phyloP scores from a whole-genome alignment of 164 flowering plant species.

The Vitis riparia region DNA sequence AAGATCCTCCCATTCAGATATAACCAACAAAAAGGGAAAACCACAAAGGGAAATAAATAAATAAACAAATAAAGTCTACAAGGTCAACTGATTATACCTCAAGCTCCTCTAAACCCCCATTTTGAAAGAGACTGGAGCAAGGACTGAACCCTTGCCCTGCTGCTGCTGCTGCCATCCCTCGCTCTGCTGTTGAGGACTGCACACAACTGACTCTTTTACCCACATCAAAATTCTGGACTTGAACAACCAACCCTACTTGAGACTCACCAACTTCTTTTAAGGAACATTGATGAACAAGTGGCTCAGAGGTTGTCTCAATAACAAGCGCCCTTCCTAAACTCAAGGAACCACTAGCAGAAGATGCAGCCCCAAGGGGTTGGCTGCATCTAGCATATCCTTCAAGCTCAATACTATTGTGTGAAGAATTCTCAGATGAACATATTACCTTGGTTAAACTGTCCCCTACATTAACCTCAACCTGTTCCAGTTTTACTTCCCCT shows the following conservation, averaged over 20 bases:
- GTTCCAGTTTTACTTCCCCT: conserved; percentile 10
- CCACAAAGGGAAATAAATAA: background rate
- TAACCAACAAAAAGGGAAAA: too few species aligned
- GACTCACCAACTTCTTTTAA: conserved; percentile 59
- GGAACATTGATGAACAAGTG: conserved; percentile 29
- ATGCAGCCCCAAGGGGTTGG: conserved; percentile 6
- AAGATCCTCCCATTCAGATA: background rate
- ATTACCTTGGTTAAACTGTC: conserved; percentile 11
- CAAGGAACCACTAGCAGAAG: conserved; percentile 19
- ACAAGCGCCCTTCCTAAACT: conserved; percentile 43
- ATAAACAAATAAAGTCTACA: background rate
- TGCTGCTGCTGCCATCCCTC: conserved; percentile 8
- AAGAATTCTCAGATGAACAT: conserved; percentile 11
- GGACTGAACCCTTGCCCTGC: conserved; percentile 20
- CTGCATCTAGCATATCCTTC: conserved; percentile 15
- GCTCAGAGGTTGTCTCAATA: conserved; percentile 44
- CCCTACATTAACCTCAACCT: conserved; percentile 16
- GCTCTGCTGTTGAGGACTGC: conserved; percentile 19
- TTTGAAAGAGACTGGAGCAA: conserved; percentile 16
- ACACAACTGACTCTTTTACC: conserved; percentile 8
- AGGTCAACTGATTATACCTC: conserved; percentile 51
- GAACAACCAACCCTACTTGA: conserved; percentile 36
- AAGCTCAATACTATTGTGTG: conserved; percentile 11
- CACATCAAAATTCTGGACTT: conserved; percentile 20
- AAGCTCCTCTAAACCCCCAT: conserved; percentile 70